Base-by-base conservation (phyloP, 768 basidiomycete species). In the Leucocoprinus sp. region DNA sequence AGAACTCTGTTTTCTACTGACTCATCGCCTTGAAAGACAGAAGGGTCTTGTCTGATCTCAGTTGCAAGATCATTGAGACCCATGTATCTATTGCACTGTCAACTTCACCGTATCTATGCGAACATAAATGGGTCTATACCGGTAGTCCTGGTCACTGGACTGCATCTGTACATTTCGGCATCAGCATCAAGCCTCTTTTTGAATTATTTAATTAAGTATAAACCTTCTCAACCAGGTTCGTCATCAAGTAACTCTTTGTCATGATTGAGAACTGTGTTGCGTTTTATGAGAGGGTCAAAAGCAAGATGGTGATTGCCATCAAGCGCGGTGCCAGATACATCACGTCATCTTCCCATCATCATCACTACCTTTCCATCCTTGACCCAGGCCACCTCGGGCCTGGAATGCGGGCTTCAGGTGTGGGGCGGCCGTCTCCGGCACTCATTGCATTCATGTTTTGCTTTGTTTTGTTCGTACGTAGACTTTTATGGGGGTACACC, bases 31-130 rank as follows among this genome's bases (percentile, higher is more conserved):
- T 78, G 65, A 61, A 93, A 92, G 39, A 75, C 80, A 38, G 63
- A 65, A 41, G 75, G 78, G 75, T 90, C 83, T 60, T 80, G 75
- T 61, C 76, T 83, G 69, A 93, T 81, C 68, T 95, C 92, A 28
- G 76, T 75, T 76, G 90, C 85, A 54, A 98, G 65, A 65, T 99
- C 95, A 53, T 91, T 96, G 52, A 99, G 71, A 29, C 93, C 92
- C 95, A 97, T 98, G 64, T 90, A 93, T 61, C 93, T 93, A 57
- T 17, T 33, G n/a, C 37, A 45, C 44, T 37, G 43, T 51, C 43
- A 48, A 40, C 56, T 31, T 31, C 26, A 29, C 39, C 43, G 33
- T 40, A 37, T 43, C 51, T 33, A 52, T 49, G 54, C 27, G 9
- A 31, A 14, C 3, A 7, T 31, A 50, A 52, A 28, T 33, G 37